phyloP scores from a whole-genome alignment of 257 asterid genomes.

The Agastache rugosa region DNA sequence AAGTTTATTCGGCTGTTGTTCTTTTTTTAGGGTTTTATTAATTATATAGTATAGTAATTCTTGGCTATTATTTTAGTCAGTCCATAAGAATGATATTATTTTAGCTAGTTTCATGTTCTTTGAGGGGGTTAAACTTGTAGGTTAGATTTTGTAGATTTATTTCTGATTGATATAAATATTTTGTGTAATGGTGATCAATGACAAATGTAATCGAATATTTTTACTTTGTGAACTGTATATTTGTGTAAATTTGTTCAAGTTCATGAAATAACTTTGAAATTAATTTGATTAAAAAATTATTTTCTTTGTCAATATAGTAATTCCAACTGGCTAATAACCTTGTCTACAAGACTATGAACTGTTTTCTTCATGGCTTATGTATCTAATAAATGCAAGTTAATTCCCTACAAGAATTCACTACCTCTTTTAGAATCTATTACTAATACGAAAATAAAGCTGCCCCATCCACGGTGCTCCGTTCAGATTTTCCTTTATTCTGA shows the following conservation, averaged over 20 bases:
- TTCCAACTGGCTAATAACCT: slow-evolving; percentile 2
- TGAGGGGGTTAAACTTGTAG: neutral
- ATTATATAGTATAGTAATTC: neutral
- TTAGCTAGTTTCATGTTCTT: neutral
- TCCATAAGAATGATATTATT: neutral
- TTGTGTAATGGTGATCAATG: neutral
- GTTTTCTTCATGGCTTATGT: neutral
- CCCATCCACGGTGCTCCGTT: too few relatives aligned
- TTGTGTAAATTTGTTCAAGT: neutral
- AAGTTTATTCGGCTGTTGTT: slow-evolving; percentile 22
- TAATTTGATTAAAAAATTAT: neutral
- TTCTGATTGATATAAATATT: neutral
- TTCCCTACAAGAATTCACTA: neutral
- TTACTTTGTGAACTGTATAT: neutral
- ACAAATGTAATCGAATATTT: neutral
- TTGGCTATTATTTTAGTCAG: neutral
- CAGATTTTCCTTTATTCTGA: too few relatives aligned
- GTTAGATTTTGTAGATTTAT: neutral
- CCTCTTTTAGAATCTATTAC: neutral
- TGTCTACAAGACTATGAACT: neutral
- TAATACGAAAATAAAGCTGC: too few relatives aligned
- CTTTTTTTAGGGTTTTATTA: neutral
- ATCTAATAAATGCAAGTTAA: neutral
- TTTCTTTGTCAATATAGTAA: neutral
- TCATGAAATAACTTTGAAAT: neutral